Base-by-base conservation (phyloP, 2,329 filamentous ascomycete species). In the Penicillium polonicum region DNA sequence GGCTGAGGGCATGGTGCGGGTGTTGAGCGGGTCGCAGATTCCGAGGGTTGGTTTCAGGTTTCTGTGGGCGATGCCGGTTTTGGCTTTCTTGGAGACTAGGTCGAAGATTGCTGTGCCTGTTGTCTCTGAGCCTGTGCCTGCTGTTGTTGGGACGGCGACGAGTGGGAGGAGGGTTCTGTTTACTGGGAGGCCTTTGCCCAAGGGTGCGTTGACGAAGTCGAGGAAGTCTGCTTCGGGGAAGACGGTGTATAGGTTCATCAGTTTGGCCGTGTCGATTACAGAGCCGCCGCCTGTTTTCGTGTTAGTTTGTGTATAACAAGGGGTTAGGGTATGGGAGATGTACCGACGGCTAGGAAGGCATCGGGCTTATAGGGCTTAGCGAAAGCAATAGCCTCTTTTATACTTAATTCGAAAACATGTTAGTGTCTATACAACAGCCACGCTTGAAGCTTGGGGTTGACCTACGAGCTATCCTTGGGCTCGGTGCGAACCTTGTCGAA, bases 61-160 rank as follows among this genome's bases (percentile, higher is more conserved):
- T 51, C 95, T 86, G 79, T 97, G 94, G 2, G 94, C 93, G 63
- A 99, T 90, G 51, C 94, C 94, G 0, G 94, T 99, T 80, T 99
- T 99, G 48, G 92, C 92, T 56, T 89, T 88, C 74, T 91, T 91
- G 45, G 88, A 85, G 2, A 95, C 91, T 0, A 99, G 84, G 70
- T 99, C 94, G 74, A 99, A 99, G 76, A 99, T 99, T 52, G 95
- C 95, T 0, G 94, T 99, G 21, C 94, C 95, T 0, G 94, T 99
- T 0, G 94, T 99, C 77, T 99, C 94, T 54, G 90, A 94, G 4
- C 91, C 91, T 0, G 91, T 95, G 43, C 91, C 91, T 8, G 91
- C 90, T 0, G 91, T 95, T 1, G 91, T 96, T 1, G 91, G 91
- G 6, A 95, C 85, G 36, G 91, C 91, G 45, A 96, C 86, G 10